Percentiles rank a stretch among this genome's conserved stretches.
Evolutionary conservation across 2,329 filamentous ascomycete genomes (phyloP).

Genomic region (Bipolaris sorokiniana): DNA sequence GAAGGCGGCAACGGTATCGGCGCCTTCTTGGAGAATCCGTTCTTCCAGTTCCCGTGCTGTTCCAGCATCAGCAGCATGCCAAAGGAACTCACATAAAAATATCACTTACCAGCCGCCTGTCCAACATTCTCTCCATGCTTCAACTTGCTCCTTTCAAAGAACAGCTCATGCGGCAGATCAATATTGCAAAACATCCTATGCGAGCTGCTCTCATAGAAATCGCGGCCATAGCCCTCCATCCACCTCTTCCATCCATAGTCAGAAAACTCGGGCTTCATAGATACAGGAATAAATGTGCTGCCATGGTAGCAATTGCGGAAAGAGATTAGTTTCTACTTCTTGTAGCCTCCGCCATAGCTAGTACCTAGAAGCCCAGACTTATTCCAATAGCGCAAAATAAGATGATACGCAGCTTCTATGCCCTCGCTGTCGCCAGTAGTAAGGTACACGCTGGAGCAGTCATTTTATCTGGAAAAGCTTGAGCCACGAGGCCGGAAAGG

Average conservation of each 20-base stretch:
- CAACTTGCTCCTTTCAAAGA: neutral
- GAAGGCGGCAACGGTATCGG: neutral
- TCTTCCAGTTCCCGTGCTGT: neutral
- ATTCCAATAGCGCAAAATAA: neutral
- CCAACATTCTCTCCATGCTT: neutral
- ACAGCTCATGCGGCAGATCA: neutral
- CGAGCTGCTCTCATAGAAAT: neutral
- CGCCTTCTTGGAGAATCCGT: neutral
- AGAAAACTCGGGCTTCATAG: neutral
- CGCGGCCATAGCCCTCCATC: neutral
- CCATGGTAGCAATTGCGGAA: neutral
- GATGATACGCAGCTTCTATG: neutral
- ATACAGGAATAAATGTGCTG: neutral
- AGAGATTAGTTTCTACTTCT: neutral
- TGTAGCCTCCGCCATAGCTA: neutral
- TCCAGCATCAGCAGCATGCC: neutral
- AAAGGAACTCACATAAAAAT: neutral
- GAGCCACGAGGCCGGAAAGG: neutral
- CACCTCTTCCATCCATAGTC: neutral
- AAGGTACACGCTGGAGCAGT: neutral
- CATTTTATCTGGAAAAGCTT: neutral
- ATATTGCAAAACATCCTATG: slow-evolving; percentile 1
- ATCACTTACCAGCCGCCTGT: neutral
- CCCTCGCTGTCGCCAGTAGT: neutral
- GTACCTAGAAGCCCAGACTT: neutral